Evolutionary conservation across 1,284 basidiomycete species (phyloP).

Genomic region (Irpex lacteus): DNA sequence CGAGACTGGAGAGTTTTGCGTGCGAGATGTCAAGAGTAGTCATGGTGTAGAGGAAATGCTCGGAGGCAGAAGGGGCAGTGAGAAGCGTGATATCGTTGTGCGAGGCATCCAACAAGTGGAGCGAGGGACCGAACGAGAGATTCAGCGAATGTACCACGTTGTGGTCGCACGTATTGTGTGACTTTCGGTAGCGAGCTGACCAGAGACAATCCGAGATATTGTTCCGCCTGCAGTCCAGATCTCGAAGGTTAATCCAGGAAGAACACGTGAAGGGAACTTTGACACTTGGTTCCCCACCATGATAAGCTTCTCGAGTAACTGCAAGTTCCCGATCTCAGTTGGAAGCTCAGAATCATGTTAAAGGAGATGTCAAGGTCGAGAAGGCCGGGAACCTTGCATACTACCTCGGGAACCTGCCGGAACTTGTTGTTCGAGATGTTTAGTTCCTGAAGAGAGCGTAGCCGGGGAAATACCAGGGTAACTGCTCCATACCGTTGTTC

Average conservation of each 20-base stretch:
- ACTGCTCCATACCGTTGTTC: constrained; percentile 89
- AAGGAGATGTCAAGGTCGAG: constrained; percentile 93
- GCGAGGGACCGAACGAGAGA: constrained; percentile 64
- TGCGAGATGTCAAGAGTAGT: constrained; percentile 87
- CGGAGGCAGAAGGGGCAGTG: constrained; percentile 59
- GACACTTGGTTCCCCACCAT: constrained; percentile 88
- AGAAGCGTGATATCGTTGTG: constrained; percentile 84
- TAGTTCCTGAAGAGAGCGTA: constrained; percentile 73
- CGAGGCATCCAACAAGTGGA: constrained; percentile 65
- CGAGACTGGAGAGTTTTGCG: constrained; percentile 86
- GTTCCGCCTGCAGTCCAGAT: constrained; percentile 85
- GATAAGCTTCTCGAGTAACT: constrained; percentile 72
- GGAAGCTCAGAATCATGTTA: constrained; percentile 88
- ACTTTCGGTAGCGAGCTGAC: constrained; percentile 73
- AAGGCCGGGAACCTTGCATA: constrained; percentile 75
- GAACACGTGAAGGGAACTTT: constrained; percentile 71
- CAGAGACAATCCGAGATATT: constrained; percentile 72
- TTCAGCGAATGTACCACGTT: constrained; percentile 82
- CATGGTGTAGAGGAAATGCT: constrained; percentile 62
- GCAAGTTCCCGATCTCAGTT: constrained; percentile 73
- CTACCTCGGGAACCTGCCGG: constrained; percentile 72
- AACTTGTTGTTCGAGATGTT: constrained; percentile 99
- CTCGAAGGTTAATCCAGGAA: constrained; percentile 60
- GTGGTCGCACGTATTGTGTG: constrained; percentile 69
- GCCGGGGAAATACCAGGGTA: constrained; percentile 85